phyloP scores from a whole-genome alignment of 768 basidiomycete species.

The Paxillus involutus region DNA sequence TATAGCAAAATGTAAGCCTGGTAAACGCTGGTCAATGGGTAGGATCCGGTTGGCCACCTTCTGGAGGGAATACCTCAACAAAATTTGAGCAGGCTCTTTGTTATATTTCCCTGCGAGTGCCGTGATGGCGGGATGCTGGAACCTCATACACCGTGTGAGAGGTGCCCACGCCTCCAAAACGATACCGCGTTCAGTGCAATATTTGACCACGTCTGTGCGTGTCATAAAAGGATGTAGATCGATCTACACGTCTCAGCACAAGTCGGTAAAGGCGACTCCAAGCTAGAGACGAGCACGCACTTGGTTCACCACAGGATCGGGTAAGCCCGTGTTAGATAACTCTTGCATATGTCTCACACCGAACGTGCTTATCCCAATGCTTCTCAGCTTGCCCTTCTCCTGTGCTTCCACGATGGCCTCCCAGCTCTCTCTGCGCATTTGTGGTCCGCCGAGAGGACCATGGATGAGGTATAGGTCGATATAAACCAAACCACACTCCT shows the following conservation, averaged over 20 bases:
- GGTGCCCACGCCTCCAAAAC: conserved; percentile 53
- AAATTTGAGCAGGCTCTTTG: conserved; percentile 57
- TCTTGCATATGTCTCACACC: conserved; percentile 51
- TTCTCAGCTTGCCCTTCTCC: neutral
- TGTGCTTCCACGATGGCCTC: conserved; percentile 2
- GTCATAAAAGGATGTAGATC: conserved; percentile 73
- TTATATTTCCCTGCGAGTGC: conserved; percentile 51
- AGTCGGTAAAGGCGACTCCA: conserved; percentile 2
- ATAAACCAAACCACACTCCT: conserved; percentile 33
- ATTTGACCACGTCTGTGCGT: conserved; percentile 56
- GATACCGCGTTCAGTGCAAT: conserved; percentile 55
- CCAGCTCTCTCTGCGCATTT: conserved; percentile 6
- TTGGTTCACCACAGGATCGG: conserved; percentile 62
- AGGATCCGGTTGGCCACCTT: conserved; percentile 43
- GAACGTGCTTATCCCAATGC: conserved; percentile 5
- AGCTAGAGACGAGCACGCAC: conserved; percentile 27
- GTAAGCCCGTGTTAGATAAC: conserved; percentile 41
- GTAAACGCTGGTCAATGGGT: neutral
- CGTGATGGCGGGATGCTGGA: conserved; percentile 54
- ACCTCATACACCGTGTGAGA: conserved; percentile 47
- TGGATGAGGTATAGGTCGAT: conserved; percentile 4
- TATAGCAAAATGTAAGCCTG: neutral
- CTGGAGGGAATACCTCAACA: conserved; percentile 62
- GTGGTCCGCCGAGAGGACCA: conserved; percentile 3
- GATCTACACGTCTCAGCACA: conserved; percentile 32